Base-by-base conservation (phyloP, 805 yeast genomes). In the Spathaspora sp. region DNA sequence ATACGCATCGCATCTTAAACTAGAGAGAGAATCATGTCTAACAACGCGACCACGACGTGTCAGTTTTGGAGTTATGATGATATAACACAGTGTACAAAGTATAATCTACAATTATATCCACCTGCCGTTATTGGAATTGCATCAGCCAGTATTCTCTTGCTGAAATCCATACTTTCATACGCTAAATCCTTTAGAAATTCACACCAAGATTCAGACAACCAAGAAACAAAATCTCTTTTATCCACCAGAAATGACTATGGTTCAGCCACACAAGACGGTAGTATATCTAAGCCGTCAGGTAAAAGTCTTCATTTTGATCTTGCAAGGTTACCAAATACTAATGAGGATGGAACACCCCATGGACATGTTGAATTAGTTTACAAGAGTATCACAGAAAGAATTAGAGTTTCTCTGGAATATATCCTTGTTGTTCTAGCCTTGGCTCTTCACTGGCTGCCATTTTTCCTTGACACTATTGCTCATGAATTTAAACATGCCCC, bases 261-360 rank as follows among this genome's bases (percentile, higher is more conserved):
- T 31, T 55, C 75, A 23, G 57, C 63, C 20, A 28, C 54, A 20
- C 45, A 42, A 42, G 48, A 26, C 35, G 38, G 38, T 9, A 38
- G 29, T 8, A 32, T 39, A 11, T 17, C 47, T 29, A 43, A 46
- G 26, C 38, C 46, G 19, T 52, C 49, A 5, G 52, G 81, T 40
- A 77, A 82, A 43, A 80, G 80, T 31, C 79, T 78, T 44, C 94
- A 87, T 64, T 87, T 87, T 57, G 87, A 87, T 57, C 75, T 87
- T 31, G 73, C 79, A 17, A 76, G 78, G 18, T 63, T 87, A 38
- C 70, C 77, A 12, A 79, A 83, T 16, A 68, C 78, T 2, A 78
- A 79, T 52, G 75, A 76, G 9, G 85, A 84, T 64, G 91, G 90
- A 5, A 75, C 78, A 10, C 81, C 85, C 8, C 83, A 82, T 54